A percentile compares a stretch with the other conserved stretches of the same genome.
Conservation (phyloP, 179 eudicot genomes). For the Amaranthus tricolor region DNA sequence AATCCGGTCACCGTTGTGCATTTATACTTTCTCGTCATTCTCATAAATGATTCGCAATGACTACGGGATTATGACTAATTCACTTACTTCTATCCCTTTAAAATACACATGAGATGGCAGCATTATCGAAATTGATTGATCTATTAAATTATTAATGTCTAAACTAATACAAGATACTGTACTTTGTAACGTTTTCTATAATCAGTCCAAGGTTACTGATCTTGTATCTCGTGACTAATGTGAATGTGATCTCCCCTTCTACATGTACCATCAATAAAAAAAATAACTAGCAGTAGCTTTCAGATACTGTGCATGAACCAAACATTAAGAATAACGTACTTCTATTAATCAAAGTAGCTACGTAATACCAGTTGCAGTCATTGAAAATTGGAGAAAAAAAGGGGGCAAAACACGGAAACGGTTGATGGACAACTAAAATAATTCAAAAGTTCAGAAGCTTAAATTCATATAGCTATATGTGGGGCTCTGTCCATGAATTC, state of each 20-base stretch:
- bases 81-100: not conserved
- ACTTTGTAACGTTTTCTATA: not conserved
- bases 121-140: constrained; percentile 3
- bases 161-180: not conserved
- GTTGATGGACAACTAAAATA: not conserved
- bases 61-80: not conserved
- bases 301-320: not conserved
- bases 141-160: not conserved
- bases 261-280: not conserved
- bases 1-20: no score
- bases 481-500: not conserved
- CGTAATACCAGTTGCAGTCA: not conserved
- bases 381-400: not conserved
- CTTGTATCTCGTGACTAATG: not conserved
- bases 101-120: not conserved
- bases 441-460: not conserved
- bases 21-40: no score
- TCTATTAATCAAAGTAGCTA: not conserved
- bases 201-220: not conserved
- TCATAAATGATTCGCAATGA: not conserved
- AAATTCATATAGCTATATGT: constrained; percentile 4
- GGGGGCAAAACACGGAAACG: constrained; percentile 4
- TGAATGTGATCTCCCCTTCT: not conserved
- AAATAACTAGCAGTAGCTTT: constrained; percentile 7
- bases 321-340: not conserved